Evolutionary conservation across 257 asterid species (phyloP).

Genomic region (Thymus quinquecostatus): DNA sequence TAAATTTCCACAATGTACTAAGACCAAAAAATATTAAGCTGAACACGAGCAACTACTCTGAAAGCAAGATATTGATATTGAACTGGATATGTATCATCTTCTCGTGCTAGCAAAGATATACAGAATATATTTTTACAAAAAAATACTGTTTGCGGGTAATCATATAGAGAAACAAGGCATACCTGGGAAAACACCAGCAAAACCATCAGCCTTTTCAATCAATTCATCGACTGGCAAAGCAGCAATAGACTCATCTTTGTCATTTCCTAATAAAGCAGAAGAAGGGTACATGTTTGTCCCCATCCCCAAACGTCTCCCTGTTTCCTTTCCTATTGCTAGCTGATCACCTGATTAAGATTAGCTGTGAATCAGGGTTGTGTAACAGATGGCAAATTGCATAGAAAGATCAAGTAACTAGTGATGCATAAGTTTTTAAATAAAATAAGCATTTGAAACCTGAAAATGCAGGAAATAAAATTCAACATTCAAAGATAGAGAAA

Average conservation of each 20-base stretch:
- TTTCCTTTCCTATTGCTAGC: constrained; percentile 68
- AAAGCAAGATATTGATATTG: constrained; percentile 3
- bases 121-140: neutral
- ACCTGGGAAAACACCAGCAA: constrained; percentile 74
- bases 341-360: constrained; percentile 52
- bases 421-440: neutral
- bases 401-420: constrained; percentile 14
- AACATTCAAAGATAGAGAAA: too few relatives aligned
- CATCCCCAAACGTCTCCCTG: constrained; percentile 69
- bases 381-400: constrained; percentile 4
- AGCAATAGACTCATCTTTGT: constrained; percentile 61
- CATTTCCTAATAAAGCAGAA: constrained; percentile 56
- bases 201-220: constrained; percentile 70
- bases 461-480: too few relatives aligned
- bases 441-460: neutral
- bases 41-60: constrained; percentile 2
- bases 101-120: neutral
- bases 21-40: neutral
- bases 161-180: constrained; percentile 23
- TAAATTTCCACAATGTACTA: neutral
- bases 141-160: neutral
- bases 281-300: constrained; percentile 74
- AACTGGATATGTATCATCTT: neutral
- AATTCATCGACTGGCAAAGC: constrained; percentile 61
- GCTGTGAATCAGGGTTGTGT: constrained; percentile 13